Conservation (phyloP, 305 asterid genomes). For the Stenogyne calaminthoides region DNA sequence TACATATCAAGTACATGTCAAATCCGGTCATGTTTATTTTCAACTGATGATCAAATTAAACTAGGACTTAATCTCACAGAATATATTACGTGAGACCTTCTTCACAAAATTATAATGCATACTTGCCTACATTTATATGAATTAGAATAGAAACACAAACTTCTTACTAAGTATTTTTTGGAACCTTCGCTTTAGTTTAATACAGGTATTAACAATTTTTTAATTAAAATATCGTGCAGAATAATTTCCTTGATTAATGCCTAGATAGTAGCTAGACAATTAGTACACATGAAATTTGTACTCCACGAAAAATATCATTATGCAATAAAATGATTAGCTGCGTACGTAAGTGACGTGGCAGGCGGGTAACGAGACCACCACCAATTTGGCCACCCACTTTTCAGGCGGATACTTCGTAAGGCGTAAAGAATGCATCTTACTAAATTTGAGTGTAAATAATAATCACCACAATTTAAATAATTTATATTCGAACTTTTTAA, state of each 20-base stretch:
- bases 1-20: neutral
- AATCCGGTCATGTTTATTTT: neutral
- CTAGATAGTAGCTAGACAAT: too few species aligned
- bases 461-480: too few species aligned
- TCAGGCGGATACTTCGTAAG: neutral
- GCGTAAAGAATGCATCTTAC: neutral
- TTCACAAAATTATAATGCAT: neutral
- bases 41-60: neutral
- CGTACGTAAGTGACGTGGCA: neutral
- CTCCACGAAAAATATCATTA: too few species aligned
- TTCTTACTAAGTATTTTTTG: neutral
- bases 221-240: too few species aligned
- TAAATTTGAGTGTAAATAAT: too few species aligned
- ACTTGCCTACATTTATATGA: neutral
- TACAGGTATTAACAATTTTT: neutral
- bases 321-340: neutral
- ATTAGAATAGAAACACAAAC: neutral
- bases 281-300: neutral
- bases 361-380: neutral
- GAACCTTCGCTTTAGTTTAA: neutral
- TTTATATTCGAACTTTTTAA: too few species aligned
- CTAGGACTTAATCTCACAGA: neutral
- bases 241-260: too few species aligned
- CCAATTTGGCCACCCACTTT: constrained; percentile 8
- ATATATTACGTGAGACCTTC: neutral